These are phyloP conservation scores for Trametes sanguinea DNA, from an alignment of 768 basidiomycete species.

Conservation along the genomic window DNA sequence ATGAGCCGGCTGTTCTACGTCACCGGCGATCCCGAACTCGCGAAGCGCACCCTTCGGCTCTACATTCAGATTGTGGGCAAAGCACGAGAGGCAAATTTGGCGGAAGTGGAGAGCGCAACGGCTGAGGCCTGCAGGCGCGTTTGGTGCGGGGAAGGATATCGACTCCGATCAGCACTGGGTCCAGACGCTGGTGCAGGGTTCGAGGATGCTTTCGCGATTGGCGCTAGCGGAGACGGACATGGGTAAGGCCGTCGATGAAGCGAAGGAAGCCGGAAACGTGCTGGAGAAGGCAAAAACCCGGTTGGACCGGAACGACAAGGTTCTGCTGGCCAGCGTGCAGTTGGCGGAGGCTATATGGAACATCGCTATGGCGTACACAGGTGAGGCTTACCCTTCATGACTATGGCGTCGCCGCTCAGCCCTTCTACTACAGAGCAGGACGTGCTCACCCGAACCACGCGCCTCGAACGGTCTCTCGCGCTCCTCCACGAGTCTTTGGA, in stretches of 20 bases:
- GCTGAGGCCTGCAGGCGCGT: slow-evolving; percentile 16
- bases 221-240: slow-evolving; percentile 33
- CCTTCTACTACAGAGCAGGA: slow-evolving; percentile 58
- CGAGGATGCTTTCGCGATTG: slow-evolving; percentile 70
- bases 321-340: slow-evolving; percentile 59
- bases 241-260: slow-evolving; percentile 48
- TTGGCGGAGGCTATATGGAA: slow-evolving; percentile 77
- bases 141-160: slow-evolving; percentile 38
- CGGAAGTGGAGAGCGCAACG: slow-evolving; percentile 32
- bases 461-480: slow-evolving; percentile 57
- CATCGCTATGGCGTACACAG: slow-evolving; percentile 66
- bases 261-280: slow-evolving; percentile 59
- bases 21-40: slow-evolving; percentile 59
- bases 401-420: not conserved
- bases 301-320: slow-evolving; percentile 48
- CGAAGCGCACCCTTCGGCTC: slow-evolving; percentile 73
- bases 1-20: slow-evolving; percentile 74
- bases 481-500: slow-evolving; percentile 53
- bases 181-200: slow-evolving; percentile 73
- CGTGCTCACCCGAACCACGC: slow-evolving; percentile 55
- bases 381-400: slow-evolving; percentile 39
- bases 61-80: slow-evolving; percentile 88
- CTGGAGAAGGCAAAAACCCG: slow-evolving; percentile 62
- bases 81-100: slow-evolving; percentile 63
- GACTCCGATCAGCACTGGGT: slow-evolving; percentile 78